phyloP scores from a whole-genome alignment of 768 basidiomycete genomes.

The Chalciporus piperatus region DNA sequence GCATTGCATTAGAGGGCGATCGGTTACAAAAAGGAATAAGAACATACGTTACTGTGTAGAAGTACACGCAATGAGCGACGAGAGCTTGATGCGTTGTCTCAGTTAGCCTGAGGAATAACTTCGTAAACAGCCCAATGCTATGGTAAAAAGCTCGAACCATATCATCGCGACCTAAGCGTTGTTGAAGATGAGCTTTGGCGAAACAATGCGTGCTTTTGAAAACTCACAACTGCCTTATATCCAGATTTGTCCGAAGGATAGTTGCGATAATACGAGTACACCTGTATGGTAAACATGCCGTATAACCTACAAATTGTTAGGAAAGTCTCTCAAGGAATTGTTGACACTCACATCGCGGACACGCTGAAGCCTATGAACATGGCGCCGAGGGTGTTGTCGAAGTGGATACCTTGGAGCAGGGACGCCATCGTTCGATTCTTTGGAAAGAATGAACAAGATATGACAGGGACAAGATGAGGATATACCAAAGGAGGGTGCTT shows the following conservation, averaged over 20 bases:
- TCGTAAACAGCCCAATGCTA: background rate
- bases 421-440: conserved; percentile 13
- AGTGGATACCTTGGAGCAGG: conserved; percentile 4
- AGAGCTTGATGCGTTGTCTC: conserved; percentile 50
- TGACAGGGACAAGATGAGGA: background rate
- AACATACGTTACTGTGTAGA: conserved; percentile 52
- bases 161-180: conserved; percentile 30
- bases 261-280: conserved; percentile 51
- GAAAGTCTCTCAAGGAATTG: background rate
- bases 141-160: conserved; percentile 26
- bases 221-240: conserved; percentile 52
- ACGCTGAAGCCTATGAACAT: conserved; percentile 56
- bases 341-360: conserved; percentile 35
- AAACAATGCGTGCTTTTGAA: background rate
- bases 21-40: background rate
- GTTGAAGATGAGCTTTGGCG: background rate
- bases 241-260: conserved; percentile 51
- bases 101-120: conserved; percentile 36
- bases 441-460: background rate
- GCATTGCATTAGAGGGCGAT: conserved; percentile 4
- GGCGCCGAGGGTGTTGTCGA: conserved; percentile 57
- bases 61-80: conserved; percentile 52
- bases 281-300: conserved; percentile 54
- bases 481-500: background rate
- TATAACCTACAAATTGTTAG: conserved; percentile 40